These are phyloP conservation scores for Pythium sp. DNA, from an alignment of 352 stramenopile species.

Conservation along the genomic window DNA sequence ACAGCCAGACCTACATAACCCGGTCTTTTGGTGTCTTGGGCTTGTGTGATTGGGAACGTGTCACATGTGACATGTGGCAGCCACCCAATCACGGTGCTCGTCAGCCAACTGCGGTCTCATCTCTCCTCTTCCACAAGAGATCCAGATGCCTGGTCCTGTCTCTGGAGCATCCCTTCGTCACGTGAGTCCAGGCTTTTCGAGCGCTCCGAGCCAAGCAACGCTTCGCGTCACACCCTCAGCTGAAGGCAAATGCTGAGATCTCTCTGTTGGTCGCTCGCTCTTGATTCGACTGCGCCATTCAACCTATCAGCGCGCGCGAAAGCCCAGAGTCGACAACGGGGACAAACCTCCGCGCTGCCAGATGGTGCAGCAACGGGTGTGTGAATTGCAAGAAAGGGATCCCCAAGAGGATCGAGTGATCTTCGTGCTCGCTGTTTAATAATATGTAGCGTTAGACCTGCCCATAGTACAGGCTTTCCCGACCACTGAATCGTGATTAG, in stretches of 20 bases:
- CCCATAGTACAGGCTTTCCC: not conserved
- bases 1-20: too few relatives aligned
- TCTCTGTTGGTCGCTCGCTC: not conserved
- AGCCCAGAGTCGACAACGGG: conserved; percentile 1
- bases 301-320: conserved; percentile 6
- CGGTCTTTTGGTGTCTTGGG: not conserved
- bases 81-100: not conserved
- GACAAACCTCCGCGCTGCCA: not conserved
- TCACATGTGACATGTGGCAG: conserved; percentile 2
- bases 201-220: conserved; percentile 1
- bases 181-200: not conserved
- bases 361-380: not conserved
- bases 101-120: not conserved
- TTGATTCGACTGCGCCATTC: not conserved
- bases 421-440: not conserved
- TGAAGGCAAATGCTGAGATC: not conserved
- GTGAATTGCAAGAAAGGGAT: not conserved
- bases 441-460: not conserved
- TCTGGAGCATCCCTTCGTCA: conserved; percentile 10
- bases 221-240: not conserved
- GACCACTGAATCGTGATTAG: conserved; percentile 5
- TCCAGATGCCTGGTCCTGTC: conserved; percentile 10
- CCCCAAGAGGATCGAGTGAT: not conserved
- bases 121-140: not conserved
- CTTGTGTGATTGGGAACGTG: not conserved